These are phyloP conservation scores for Croton laevigatus DNA, from an alignment of 441 rosid species.

Conservation along the genomic window DNA sequence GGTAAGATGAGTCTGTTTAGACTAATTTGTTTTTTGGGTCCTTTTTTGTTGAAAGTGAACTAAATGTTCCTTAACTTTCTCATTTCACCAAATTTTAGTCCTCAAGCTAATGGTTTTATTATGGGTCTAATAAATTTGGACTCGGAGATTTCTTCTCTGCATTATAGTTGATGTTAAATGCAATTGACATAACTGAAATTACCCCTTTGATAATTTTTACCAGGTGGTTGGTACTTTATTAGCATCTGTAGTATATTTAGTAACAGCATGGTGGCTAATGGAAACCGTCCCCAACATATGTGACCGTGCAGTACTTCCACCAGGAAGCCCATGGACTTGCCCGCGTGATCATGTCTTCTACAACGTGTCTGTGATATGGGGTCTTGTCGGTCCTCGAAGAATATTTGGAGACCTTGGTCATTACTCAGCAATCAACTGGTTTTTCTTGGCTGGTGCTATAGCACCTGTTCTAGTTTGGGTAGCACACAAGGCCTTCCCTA, in stretches of 20 bases:
- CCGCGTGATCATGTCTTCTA: constrained; percentile 82
- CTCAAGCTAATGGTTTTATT: no score
- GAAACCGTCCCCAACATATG: constrained; percentile 69
- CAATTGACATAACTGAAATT: no score
- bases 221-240: constrained; percentile 77
- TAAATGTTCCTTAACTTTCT: no score
- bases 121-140: no score
- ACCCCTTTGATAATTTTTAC: background rate
- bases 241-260: constrained; percentile 61
- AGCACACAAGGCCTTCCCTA: constrained; percentile 63
- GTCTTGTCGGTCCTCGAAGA: constrained; percentile 81
- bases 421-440: constrained; percentile 78
- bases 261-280: constrained; percentile 96
- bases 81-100: no score
- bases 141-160: no score
- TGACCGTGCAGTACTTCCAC: constrained; percentile 44
- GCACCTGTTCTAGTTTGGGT: constrained; percentile 74
- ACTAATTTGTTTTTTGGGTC: no score
- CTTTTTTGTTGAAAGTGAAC: no score
- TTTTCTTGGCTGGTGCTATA: constrained; percentile 68
- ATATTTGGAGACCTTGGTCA: constrained; percentile 77
- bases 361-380: constrained; percentile 94
- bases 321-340: constrained; percentile 77
- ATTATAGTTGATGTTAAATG: no score
- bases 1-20: constrained; percentile 26